Conservation (phyloP, 495 filamentous ascomycete species). For the Chaetomium cochliodes region DNA sequence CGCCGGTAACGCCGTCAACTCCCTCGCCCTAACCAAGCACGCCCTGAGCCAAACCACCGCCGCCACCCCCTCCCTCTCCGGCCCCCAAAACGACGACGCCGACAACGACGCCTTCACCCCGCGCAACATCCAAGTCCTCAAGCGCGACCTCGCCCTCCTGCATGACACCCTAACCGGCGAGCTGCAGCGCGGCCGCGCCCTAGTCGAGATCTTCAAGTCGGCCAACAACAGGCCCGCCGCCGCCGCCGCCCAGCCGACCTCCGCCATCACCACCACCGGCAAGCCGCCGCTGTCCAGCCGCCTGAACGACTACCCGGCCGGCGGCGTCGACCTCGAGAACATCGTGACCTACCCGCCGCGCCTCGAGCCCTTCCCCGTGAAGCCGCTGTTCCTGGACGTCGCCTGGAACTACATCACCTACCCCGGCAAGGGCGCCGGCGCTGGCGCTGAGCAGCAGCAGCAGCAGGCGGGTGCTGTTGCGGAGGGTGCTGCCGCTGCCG, state of each 20-base stretch:
- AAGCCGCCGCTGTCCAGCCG: slow-evolving; percentile 61
- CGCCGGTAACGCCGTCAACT: slow-evolving; percentile 68
- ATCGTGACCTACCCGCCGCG: slow-evolving; percentile 85
- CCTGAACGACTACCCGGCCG: slow-evolving; percentile 68
- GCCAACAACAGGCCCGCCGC: slow-evolving; percentile 22
- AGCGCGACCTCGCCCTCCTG: slow-evolving; percentile 55
- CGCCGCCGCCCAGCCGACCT: not conserved
- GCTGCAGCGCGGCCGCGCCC: slow-evolving; percentile 72
- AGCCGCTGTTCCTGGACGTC: slow-evolving; percentile 93
- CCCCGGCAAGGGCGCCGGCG: slow-evolving; percentile 58
- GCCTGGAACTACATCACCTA: slow-evolving; percentile 99
- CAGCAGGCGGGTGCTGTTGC: too few species aligned
- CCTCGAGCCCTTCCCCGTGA: slow-evolving; percentile 81
- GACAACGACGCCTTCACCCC: slow-evolving; percentile 35
- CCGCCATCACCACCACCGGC: slow-evolving; percentile 10
- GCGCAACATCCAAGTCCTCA: slow-evolving; percentile 59
- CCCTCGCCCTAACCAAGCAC: slow-evolving; percentile 77
- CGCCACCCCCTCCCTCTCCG: slow-evolving; percentile 41
- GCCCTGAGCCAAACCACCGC: slow-evolving; percentile 57
- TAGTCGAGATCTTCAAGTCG: slow-evolving; percentile 74
- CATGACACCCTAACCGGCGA: slow-evolving; percentile 61
- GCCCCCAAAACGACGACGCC: slow-evolving; percentile 13
- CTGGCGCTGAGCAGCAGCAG: not conserved
- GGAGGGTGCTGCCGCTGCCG: slow-evolving; percentile 11
- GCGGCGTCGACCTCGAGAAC: slow-evolving; percentile 67